A percentile compares a stretch with the other conserved stretches of the same genome.
These are phyloP conservation scores for Gymnopilus dilepis DNA, from an alignment of 768 basidiomycete species.

Conservation along the genomic window DNA sequence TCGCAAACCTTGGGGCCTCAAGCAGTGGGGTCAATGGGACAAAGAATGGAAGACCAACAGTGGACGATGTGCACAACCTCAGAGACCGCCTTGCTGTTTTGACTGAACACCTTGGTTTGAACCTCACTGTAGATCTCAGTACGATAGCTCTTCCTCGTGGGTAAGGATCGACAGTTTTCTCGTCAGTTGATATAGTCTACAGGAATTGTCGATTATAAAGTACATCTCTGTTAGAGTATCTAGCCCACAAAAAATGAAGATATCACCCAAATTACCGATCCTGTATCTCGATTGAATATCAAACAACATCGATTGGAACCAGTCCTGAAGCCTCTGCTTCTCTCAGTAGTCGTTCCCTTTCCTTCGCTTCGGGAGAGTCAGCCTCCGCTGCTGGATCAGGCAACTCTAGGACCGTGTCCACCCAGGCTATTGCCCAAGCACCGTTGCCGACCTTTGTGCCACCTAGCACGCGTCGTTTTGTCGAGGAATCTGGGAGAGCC, in stretches of 20 bases:
- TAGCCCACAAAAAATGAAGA: too few species aligned
- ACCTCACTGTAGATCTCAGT: conserved; percentile 30
- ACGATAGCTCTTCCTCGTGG: not conserved
- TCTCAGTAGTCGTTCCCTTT: conserved; percentile 18
- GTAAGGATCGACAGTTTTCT: not conserved
- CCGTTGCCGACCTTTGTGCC: conserved; percentile 78
- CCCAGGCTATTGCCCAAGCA: conserved; percentile 83
- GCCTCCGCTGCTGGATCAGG: conserved; percentile 17
- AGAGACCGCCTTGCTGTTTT: conserved; percentile 42
- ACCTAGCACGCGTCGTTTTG: conserved; percentile 57
- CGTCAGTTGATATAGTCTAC: too few species aligned
- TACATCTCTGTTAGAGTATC: not conserved
- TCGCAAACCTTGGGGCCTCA: conserved; percentile 45
- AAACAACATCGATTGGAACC: conserved; percentile 20
- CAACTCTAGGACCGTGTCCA: conserved; percentile 53
- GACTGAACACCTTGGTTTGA: conserved; percentile 38
- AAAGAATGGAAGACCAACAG: conserved; percentile 34
- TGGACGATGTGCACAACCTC: conserved; percentile 46
- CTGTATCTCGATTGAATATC: not conserved
- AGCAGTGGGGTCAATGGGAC: conserved; percentile 21
- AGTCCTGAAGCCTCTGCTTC: conserved; percentile 24
- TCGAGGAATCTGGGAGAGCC: conserved; percentile 49
- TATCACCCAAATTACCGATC: not conserved
- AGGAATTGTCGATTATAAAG: too few species aligned
- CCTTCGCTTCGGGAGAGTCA: conserved; percentile 14